Evolutionary conservation across 768 basidiomycete genomes (phyloP), one percentile per base, ranked within the genome.

Genomic region (Kwoniella dendrophila): DNA sequence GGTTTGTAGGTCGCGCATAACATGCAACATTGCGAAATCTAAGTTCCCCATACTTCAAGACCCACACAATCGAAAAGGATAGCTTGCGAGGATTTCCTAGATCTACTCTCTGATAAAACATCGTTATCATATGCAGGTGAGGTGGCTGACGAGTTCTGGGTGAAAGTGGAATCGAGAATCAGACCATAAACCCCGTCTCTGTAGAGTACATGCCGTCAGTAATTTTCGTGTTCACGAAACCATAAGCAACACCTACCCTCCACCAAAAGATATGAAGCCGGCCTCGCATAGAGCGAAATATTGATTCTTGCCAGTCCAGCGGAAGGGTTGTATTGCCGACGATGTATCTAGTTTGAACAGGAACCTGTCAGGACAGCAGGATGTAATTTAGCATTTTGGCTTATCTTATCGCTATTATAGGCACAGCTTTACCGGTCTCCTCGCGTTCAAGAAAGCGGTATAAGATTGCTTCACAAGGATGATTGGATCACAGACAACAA

Each of bases 51-150:
- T 0, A 93, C 90, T 73, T 97, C 94, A 56, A 98, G 77, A 14
- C 89, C 92, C 0, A 95, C 88, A 77, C 92, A 92, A 73, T 95
- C 92, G 68, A 97, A 98, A n/a, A 82, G 78, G 8, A 84, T 83
- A 6, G 81, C 81, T 29, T 71, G 70, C n/a, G 82, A 81, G 2
- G 83, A 84, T 56, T 81, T 82, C 47, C 79, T 80, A 0, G 80
- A 73, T 0, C 82, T n/a, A 68, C 73, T 0, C 24, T 36, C 61
- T 74, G 90, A 94, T 16, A 95, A 79, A 0, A 89, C 85, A 32
- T 90, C 88, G 71, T 99, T 98, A 36, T 84, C 86, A 76, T 93
- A 97, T 1, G 92, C 92, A 1, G 87, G 88, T 70, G 92, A 92
- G 0, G 82, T 82, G 2, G 91, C 90, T 0, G 90, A 90, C 0